These are phyloP conservation scores for Saturnispora ahearnii DNA, from an alignment of 805 yeast genomes.

Conservation along the genomic window DNA sequence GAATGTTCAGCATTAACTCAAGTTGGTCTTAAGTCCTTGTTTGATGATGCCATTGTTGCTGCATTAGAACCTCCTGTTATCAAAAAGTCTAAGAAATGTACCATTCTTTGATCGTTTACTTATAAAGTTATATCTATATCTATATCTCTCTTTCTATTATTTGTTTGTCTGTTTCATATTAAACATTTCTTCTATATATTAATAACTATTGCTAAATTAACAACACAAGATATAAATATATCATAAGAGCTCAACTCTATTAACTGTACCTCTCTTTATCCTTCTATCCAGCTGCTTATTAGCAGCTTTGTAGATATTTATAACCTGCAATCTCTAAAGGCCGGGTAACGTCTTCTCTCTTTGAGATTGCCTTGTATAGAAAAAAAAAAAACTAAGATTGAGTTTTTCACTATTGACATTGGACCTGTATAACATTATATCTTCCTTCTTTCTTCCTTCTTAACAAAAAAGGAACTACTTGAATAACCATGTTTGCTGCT, in stretches of 20 bases:
- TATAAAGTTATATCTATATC: conserved; percentile 5
- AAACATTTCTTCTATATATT: neutral
- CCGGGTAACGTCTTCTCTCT: conserved; percentile 4
- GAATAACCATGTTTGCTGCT: conserved; percentile 47
- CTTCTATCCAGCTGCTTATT: neutral
- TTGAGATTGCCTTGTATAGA: neutral
- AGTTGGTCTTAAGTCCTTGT: conserved; percentile 93
- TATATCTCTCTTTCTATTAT: conserved; percentile 8
- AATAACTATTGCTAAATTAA: neutral
- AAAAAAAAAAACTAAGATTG: too few species aligned
- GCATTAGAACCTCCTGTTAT: conserved; percentile 95
- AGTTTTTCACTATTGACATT: too few species aligned
- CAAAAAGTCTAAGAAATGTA: conserved; percentile 73
- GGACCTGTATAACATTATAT: neutral
- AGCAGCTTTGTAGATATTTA: too few species aligned
- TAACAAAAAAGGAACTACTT: neutral
- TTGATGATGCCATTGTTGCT: conserved; percentile 97
- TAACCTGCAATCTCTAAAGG: neutral
- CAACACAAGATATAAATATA: neutral
- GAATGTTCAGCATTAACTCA: conserved; percentile 98
- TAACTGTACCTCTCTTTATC: neutral
- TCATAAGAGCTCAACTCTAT: neutral
- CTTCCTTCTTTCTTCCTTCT: neutral
- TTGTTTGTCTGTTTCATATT: conserved; percentile 2
- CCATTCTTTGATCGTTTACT: conserved; percentile 46